Conservation (phyloP, 108 stramenopile species). For the Nannochloropsis salina region DNA sequence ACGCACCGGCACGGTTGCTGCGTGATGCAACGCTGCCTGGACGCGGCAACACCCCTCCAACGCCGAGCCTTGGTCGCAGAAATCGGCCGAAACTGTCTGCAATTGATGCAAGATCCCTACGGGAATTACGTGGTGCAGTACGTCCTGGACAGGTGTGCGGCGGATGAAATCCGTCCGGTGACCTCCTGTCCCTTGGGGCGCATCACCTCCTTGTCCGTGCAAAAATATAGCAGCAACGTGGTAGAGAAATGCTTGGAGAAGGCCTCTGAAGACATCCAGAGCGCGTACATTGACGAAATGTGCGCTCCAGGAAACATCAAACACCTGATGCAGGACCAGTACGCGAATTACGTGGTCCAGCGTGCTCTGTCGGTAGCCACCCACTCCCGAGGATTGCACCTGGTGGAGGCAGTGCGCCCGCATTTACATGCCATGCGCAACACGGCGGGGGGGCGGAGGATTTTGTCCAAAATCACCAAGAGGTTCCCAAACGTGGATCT, state of each 20-base stretch:
- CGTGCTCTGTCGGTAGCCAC: constrained; percentile 78
- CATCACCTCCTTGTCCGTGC: constrained; percentile 78
- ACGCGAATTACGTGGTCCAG: constrained; percentile 94
- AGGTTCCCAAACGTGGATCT: constrained; percentile 77
- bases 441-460: constrained; percentile 84
- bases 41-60: constrained; percentile 74
- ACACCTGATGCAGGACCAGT: constrained; percentile 89
- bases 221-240: constrained; percentile 95
- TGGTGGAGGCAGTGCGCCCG: constrained; percentile 86
- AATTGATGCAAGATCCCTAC: constrained; percentile 80
- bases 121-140: constrained; percentile 98
- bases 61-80: constrained; percentile 69
- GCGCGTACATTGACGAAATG: constrained; percentile 73
- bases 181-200: constrained; percentile 67
- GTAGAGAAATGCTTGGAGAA: constrained; percentile 95
- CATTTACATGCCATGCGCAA: constrained; percentile 82
- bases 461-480: constrained; percentile 83
- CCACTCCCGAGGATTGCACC: constrained; percentile 76
- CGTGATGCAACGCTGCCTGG: constrained; percentile 92
- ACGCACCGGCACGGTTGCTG: constrained; percentile 96
- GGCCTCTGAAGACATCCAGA: constrained; percentile 74
- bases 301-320: constrained; percentile 70
- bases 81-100: neutral
- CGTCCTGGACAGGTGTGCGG: constrained; percentile 79
- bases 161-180: constrained; percentile 72